Base-by-base conservation (phyloP, 345 rosid species). In the Acer saccharum region DNA sequence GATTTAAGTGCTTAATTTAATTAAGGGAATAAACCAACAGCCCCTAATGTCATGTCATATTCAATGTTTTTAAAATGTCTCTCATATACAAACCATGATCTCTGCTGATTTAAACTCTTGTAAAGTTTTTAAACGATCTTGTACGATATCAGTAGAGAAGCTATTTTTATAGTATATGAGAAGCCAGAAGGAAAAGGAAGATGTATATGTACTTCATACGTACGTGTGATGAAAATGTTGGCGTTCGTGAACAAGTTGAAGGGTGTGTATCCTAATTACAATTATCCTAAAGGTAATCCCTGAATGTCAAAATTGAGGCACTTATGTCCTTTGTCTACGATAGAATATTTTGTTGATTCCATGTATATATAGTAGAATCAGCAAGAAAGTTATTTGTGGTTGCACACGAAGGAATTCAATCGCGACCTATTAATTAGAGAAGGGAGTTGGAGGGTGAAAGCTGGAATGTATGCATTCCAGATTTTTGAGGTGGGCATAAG, bases 161-260 rank as follows among this genome's bases (percentile, higher is more conserved):
- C 6, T 17, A 52, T 3, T 17, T 52, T 52, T 23, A 58, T 90
- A 80, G 83, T 79, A 32, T 90, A 91, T 62, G 90, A 84, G 86
- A 90, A 83, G 67, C 72, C 83, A 10, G 86, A 81, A 77, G 87
- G 86, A 0, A 63, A 79, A 83, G 88, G 93, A 52, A 85, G 97
- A 84, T 90, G 91, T 76, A 77, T 89, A 65, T 88, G 93, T 73
- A 13, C 67, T n/a, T 65, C 89, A 29, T 81, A 87, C 69, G 1
- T 23, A 23, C 25, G 25, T 23, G 25, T 11, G n/a, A 75, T 80
- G 18, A 79, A 27, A 74, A 79, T 75, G 48, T 63, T n/a, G n/a
- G 78, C 68, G n/a, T 18, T 89, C 54, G 87, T 84, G 41, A 84
- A 83, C 73, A 90, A 83, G 69, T 81, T 92, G 71, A 90, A 81